These are phyloP conservation scores for Thraustochytrium sp. DNA, from an alignment of 352 stramenopile species.

Conservation along the genomic window DNA sequence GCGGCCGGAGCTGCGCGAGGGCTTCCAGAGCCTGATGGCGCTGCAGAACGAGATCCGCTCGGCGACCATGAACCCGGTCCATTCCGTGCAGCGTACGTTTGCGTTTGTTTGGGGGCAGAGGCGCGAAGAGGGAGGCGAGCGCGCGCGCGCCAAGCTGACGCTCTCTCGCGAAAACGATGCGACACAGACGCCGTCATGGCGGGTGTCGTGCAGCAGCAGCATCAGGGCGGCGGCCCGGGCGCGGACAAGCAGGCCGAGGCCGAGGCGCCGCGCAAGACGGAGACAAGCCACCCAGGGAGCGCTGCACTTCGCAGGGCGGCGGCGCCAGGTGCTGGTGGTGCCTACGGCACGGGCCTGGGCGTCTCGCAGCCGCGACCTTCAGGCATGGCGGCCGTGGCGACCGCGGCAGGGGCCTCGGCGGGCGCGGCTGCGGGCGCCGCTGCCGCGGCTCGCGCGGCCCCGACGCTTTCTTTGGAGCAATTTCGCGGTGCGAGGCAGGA, in stretches of 20 bases:
- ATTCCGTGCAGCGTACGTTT: constrained; percentile 16
- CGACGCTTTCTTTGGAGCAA: neutral
- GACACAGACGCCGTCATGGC: neutral
- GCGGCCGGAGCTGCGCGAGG: constrained; percentile 3
- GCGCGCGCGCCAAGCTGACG: too few species aligned
- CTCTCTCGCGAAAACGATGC: too few species aligned
- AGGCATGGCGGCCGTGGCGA: too few species aligned
- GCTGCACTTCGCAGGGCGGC: neutral
- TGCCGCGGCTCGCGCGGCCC: too few species aligned
- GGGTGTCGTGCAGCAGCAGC: neutral
- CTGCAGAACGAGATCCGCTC: constrained; percentile 9
- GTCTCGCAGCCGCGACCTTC: too few species aligned
- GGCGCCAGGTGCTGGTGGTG: neutral
- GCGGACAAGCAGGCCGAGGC: too few species aligned
- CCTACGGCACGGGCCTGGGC: too few species aligned
- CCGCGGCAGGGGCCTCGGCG: too few species aligned
- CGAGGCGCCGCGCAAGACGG: neutral
- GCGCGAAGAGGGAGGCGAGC: too few species aligned
- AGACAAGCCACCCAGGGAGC: neutral
- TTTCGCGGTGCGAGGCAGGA: neutral
- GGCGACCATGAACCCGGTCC: constrained; percentile 24
- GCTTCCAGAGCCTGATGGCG: constrained; percentile 16
- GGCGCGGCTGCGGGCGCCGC: too few species aligned
- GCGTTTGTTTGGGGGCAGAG: neutral
- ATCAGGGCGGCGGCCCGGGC: neutral